Base-by-base conservation (phyloP, 108 stramenopile species). In the Pseudonitzschia multiseries region DNA sequence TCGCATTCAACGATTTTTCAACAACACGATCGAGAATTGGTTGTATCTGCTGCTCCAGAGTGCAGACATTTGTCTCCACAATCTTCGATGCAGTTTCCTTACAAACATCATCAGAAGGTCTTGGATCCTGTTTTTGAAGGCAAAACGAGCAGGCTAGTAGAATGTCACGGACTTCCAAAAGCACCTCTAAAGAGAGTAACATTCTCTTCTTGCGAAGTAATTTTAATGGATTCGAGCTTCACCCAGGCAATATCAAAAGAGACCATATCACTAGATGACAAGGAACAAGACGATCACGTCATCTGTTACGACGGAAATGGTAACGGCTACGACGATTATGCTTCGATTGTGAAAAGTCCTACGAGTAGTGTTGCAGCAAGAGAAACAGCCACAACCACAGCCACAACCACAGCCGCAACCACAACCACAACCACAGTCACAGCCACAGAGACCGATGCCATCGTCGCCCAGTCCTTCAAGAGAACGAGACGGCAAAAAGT, bases 231-330 rank as follows among this genome's bases (percentile, higher is more conserved):
- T 36, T 9, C 20, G 50, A 51, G n/a, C 50, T 51, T 51, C 50
- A 51, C 50, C 3, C 50, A 51, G 36, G 36, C 36, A 36, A 36
- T 36, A 36, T 36, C 50, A 51, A n/a, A 51, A 51, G 50, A 51
- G n/a, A 51, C 50, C 20, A n/a, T 51, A n/a, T 9, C 50, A n/a
- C 3, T n/a, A 51, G 9, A 8, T n/a, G n/a, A 51, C 1, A n/a
- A 10, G 50, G 50, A 51, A n/a, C 50, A 10, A 4, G 50, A 51
- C 3, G 36, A 36, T 36, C 36, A 36, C 6, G 36, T 36, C 36
- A 51, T 17, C 50, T 51, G n/a, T 51, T 51, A 51, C n/a, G 50
- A 51, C 50, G 17, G n/a, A n/a, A n/a, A n/a, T n/a, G n/a, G n/a
- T n/a, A n/a, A n/a, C n/a, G n/a, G n/a, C n/a, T n/a, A n/a, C n/a